Evolutionary conservation across 176 grass and related monocot genomes (phyloP), one percentile per base, ranked within the genome.

Genomic region (Musa itinerans): DNA sequence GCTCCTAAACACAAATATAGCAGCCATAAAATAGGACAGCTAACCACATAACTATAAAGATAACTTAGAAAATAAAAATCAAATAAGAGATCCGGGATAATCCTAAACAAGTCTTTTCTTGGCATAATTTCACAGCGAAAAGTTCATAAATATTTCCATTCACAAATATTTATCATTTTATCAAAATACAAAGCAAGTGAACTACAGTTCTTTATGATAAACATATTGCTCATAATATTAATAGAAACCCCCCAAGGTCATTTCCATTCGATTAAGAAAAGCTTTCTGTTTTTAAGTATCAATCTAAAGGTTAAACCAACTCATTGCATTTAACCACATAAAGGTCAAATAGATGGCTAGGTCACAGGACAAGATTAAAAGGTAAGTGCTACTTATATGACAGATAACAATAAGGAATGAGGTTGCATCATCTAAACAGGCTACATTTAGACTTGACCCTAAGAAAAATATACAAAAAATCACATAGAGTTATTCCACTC

Each of bases 1-100:
- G 96, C 73, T 99, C 96, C 96, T 99, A 86, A 50, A 84, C 66
- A 81, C 24, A 63, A 81, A 7, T n/a, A n/a, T 8, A 61, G 19
- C 14, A 61, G 16, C 13, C 55, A 17, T 12, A 16, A 57, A 43
- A 17, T 12, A 57, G 17, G 17, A 61, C 19, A 61, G 57, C 57
- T 7, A 20, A 20, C 16, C 19, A 61, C n/a, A 15, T 61, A n/a
- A 8, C 57, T 20, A 59, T 59, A 0, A n/a, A 8, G n/a, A 59
- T 14, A 17, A 17, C 16, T 17, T n/a, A 2, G n/a, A 59, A 17
- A 19, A 59, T 59, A 19, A 3, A 61, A 61, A n/a, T 5, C 3
- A 57, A 61, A 7, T 61, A 19, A n/a, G 19, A 19, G 3, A 61
- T 61, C 3, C 1, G 57, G 34, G 57, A 21, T 5, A 61, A 19